Percentiles rank a stretch among this genome's conserved stretches.
phyloP scores from a whole-genome alignment of 768 basidiomycete genomes.

The Boletellus ananiceps region DNA sequence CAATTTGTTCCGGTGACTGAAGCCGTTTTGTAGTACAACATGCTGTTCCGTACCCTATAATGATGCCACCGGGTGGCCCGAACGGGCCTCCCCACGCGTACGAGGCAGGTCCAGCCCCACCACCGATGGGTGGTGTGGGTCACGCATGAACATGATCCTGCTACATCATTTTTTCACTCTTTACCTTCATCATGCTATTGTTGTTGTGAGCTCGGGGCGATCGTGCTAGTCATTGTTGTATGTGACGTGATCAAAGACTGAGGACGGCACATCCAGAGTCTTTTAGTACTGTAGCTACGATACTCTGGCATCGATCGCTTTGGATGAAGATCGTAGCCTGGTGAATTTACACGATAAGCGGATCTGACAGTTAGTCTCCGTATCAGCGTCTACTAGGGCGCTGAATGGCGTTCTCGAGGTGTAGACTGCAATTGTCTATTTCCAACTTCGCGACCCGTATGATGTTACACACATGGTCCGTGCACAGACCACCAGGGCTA shows the following conservation, averaged over 20 bases:
- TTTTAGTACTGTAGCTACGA: slow-evolving; percentile 26
- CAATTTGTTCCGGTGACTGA: slow-evolving; percentile 25
- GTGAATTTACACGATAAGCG: background rate
- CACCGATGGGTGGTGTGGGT: slow-evolving; percentile 67
- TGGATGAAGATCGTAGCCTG: slow-evolving; percentile 16
- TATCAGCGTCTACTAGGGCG: background rate
- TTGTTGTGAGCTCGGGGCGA: slow-evolving; percentile 28
- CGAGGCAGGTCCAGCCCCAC: slow-evolving; percentile 65
- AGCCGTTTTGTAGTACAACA: slow-evolving; percentile 61
- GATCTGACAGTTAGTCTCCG: background rate
- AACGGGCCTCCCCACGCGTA: slow-evolving; percentile 68
- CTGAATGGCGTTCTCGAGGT: too few species aligned
- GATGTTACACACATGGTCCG: slow-evolving; percentile 8
- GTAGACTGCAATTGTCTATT: too few species aligned
- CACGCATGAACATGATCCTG: slow-evolving; percentile 46
- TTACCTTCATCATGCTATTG: slow-evolving; percentile 12
- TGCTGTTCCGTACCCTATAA: slow-evolving; percentile 86
- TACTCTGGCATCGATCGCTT: slow-evolving; percentile 26
- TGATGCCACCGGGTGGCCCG: slow-evolving; percentile 70
- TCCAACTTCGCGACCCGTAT: too few species aligned
- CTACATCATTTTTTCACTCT: slow-evolving; percentile 6
- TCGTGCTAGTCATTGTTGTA: slow-evolving; percentile 27
- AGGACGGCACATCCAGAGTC: slow-evolving; percentile 7
- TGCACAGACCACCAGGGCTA: slow-evolving; percentile 9
- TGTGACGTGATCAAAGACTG: slow-evolving; percentile 16